Base-by-base conservation (phyloP, 495 filamentous ascomycete genomes). In the Penicillium crystallinum region DNA sequence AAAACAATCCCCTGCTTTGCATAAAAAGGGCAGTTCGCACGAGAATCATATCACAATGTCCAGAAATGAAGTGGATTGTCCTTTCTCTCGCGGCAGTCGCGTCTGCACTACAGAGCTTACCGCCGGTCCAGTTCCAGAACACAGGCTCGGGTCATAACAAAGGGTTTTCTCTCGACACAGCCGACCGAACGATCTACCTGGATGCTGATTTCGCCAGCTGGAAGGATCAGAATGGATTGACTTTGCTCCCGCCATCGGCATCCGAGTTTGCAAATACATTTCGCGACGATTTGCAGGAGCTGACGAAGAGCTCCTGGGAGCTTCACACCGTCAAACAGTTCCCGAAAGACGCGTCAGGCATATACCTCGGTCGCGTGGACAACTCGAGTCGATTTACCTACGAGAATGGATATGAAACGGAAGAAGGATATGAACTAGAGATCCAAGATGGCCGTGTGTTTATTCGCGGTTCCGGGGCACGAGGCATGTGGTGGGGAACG, bases 401-500 rank as follows among this genome's bases (percentile, higher is more conserved):
- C 33, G 72, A 81, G 39, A 71, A 74, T 56, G 77, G 76, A 0
- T 47, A 48, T 0, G 14, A 54, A 11, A 78, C 71, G 0, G 71
- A 77, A 42, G 79, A 82, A 57, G 78, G 70, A 10, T 82, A 81
- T 44, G 62, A 66, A 19, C 46, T 82, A 9, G 45, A 61, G 19
- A 52, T 78, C 6, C 46, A 56, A 6, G 17, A 51, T 6, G 51
- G 59, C 4, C 54, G 54, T n/a, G 54, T 78, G 0, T 64, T 43
- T 9, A 74, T 81, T 38, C 38, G 51, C 23, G 78, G 79, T 6
- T 69, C 74, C 6, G 77, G 79, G 0, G 65, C 76, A 7, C 63
- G 78, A 39, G 79, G 79, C 6, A 74, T 78, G 57, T 82, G 72
- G 68, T 81, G 78, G 79, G 79, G 77, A 39, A 80, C 79, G 6